Evolutionary conservation across 2,329 filamentous ascomycete species (phyloP), one percentile per base, ranked within the genome.

Genomic region (Monilinia polystroma): DNA sequence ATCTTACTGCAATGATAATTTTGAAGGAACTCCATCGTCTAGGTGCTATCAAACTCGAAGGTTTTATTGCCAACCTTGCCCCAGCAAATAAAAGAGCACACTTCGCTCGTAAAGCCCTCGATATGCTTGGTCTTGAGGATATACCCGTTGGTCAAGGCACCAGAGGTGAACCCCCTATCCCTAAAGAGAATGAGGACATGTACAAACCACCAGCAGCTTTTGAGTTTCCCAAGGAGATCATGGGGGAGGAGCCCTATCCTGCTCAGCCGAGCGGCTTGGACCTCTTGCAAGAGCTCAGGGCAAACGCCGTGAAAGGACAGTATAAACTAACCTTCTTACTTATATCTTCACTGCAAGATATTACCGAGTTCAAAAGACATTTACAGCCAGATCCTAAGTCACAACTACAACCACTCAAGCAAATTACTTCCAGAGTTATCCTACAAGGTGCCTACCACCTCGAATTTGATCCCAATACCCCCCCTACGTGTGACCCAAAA

Each of bases 21-120:
- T 64, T 76, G 12, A 73, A 72, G 49, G 74, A 76, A 56, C 68
- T 75, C 0, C 67, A 74, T 62, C 69, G 73, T 12, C 64, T 75
- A 23, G 72, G 72, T 6, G 47, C 73, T 8, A 63, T 76, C 18
- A 55, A 68, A n/a, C 52, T 76, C 1, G 66, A 70, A 66, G 73
- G 73, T 0, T 72, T 75, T 54, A 65, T 76, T 5, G 72, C 74
- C 35, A 75, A 76, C 55, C 68, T 76, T 0, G 54, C 60, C 23
- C 73, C 73, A 12, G 68, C 69, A 18, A 26, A 67, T 1, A 41
- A 64, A 16, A 70, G 74, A 45, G 70, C 71, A 38, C 64, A 67
- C 14, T 71, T 73, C 52, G 73, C 69, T 12, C 70, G 72, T 12
- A 71, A 72, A 16, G 71, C 71, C 12, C 65, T 75, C 1, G 62